Evolutionary conservation across 768 basidiomycete genomes (phyloP).

Genomic region (Sutorius australiensis): DNA sequence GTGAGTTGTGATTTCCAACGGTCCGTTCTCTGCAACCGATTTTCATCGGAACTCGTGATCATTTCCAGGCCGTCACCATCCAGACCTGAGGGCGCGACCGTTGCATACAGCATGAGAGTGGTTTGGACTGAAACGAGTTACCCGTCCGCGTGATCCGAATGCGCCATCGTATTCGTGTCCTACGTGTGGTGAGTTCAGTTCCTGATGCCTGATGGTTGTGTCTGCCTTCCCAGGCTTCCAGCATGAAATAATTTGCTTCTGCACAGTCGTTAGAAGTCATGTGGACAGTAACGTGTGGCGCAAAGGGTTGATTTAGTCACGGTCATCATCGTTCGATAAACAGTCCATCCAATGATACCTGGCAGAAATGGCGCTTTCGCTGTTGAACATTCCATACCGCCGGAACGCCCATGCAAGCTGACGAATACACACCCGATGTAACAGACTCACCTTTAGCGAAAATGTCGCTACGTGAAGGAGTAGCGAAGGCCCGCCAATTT

Average conservation of each 20-base stretch:
- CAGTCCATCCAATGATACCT: background rate
- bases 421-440: background rate
- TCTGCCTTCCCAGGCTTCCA: background rate
- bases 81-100: background rate
- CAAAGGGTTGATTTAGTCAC: background rate
- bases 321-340: background rate
- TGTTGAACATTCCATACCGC: background rate
- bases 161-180: background rate
- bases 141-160: background rate
- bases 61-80: background rate
- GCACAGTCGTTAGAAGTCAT: background rate
- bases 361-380: slow-evolving; percentile 1
- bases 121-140: background rate
- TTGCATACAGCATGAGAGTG: background rate
- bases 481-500: background rate
- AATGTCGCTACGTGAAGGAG: background rate
- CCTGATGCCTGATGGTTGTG: background rate
- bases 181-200: background rate
- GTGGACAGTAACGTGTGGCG: background rate
- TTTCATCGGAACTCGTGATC: background rate
- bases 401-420: background rate
- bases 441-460: background rate
- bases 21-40: background rate
- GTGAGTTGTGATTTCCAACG: slow-evolving; percentile 9
- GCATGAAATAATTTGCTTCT: background rate